phyloP scores from a whole-genome alignment of 495 filamentous ascomycete species.

The Trypethelium eluteriae region DNA sequence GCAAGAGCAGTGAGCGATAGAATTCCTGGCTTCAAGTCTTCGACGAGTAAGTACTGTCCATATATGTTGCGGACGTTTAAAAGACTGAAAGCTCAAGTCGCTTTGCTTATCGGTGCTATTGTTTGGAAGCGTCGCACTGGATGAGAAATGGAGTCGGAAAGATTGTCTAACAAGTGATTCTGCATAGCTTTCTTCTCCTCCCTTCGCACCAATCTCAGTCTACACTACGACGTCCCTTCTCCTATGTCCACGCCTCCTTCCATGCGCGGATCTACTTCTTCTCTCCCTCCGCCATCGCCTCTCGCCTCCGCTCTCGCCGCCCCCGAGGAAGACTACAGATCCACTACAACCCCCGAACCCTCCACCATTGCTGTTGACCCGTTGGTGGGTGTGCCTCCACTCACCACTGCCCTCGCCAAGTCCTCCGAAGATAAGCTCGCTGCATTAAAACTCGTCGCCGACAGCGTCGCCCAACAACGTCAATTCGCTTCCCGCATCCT shows the following conservation, averaged over 20 bases:
- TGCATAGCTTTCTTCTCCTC: conserved; percentile 36
- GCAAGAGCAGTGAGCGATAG: conserved; percentile 17
- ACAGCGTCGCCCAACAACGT: conserved; percentile 58
- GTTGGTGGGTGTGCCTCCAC: conserved; percentile 25
- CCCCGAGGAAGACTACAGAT: conserved; percentile 20
- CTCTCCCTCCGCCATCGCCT: conserved; percentile 30
- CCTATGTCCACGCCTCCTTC: conserved; percentile 31
- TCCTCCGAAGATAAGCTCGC: conserved; percentile 52
- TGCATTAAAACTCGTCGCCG: conserved; percentile 62
- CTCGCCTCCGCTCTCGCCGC: conserved; percentile 22
- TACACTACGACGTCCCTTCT: conserved; percentile 31
- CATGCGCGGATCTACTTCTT: conserved; percentile 23
- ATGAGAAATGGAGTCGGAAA: background rate
- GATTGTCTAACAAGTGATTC: background rate
- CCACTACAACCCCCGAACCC: conserved; percentile 5
- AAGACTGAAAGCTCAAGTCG: background rate
- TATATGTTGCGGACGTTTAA: background rate
- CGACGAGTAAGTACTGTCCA: conserved; percentile 28
- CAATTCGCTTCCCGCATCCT: conserved; percentile 46
- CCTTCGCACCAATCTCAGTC: conserved; percentile 36
- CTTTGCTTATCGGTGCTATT: background rate
- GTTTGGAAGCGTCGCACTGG: background rate
- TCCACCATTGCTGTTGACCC: conserved; percentile 18
- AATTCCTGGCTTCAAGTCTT: conserved; percentile 35
- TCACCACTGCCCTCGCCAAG: conserved; percentile 29